Evolutionary conservation across 176 grass and related monocot genomes (phyloP).

Genomic region (Urochloa ruziziensis): DNA sequence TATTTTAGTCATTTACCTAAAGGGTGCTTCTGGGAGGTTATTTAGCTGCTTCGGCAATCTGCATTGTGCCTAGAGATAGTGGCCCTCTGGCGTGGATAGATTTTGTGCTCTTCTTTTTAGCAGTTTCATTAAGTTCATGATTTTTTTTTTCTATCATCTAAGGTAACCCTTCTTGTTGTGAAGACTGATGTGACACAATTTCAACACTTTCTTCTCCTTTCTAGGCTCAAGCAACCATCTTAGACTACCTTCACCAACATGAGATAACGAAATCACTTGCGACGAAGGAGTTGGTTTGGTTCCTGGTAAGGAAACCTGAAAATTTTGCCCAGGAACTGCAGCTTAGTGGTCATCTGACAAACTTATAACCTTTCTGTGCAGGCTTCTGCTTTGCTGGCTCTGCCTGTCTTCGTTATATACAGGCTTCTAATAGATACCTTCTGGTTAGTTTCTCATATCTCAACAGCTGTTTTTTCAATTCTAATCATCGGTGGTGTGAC

Average conservation of each 20-base stretch:
- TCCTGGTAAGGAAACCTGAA: conserved; percentile 63
- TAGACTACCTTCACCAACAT: conserved; percentile 69
- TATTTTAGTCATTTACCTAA: not conserved
- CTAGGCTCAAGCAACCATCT: conserved; percentile 82
- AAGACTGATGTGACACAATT: not conserved
- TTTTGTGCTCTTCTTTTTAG: not conserved
- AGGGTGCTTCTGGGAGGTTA: not conserved
- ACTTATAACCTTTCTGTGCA: conserved; percentile 31
- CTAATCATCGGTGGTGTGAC: not conserved
- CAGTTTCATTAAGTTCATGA: not conserved
- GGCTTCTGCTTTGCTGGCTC: conserved; percentile 85
- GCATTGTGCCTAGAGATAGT: not conserved
- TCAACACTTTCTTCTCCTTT: conserved; percentile 19
- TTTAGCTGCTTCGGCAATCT: conserved; percentile 9
- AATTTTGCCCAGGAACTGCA: not conserved
- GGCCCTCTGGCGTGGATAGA: not conserved
- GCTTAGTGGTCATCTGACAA: conserved; percentile 3
- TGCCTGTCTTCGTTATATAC: conserved; percentile 73
- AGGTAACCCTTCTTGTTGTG: not conserved
- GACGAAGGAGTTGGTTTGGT: conserved; percentile 95
- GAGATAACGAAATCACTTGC: conserved; percentile 80
- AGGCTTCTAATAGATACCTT: conserved; percentile 62
- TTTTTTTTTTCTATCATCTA: not conserved
- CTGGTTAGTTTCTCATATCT: conserved; percentile 53
- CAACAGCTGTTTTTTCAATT: not conserved